Evolutionary conservation across 1,284 basidiomycete genomes (phyloP).

Genomic region (Apiotrichum sp.): DNA sequence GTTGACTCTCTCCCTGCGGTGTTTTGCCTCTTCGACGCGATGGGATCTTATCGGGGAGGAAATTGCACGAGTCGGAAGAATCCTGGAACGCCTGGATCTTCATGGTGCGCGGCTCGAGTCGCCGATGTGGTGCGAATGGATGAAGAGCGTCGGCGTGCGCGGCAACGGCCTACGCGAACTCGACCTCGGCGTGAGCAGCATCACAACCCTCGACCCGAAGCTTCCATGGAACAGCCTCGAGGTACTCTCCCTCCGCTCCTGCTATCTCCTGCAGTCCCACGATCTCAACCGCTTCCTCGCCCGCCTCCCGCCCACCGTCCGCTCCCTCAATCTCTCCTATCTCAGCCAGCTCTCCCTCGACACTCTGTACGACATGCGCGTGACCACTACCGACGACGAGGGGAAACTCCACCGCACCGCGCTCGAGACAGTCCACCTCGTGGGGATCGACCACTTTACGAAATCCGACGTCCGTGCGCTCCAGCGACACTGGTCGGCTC

Average conservation of each 20-base stretch:
- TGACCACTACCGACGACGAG: slow-evolving; percentile 2
- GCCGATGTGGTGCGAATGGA: background rate
- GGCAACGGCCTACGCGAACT: slow-evolving; percentile 20
- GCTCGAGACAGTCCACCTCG: slow-evolving; percentile 28
- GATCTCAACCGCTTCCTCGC: slow-evolving; percentile 19
- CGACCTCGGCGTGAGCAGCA: slow-evolving; percentile 29
- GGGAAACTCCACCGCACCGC: slow-evolving; percentile 8
- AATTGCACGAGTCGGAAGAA: slow-evolving; percentile 18
- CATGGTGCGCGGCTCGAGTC: slow-evolving; percentile 19
- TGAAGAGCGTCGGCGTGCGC: slow-evolving; percentile 3
- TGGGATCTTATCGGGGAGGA: slow-evolving; percentile 15
- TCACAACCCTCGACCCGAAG: slow-evolving; percentile 17
- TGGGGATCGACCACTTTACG: slow-evolving; percentile 39
- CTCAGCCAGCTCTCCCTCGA: slow-evolving; percentile 25
- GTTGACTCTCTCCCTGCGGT: slow-evolving; percentile 22
- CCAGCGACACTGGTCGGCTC: slow-evolving; percentile 31
- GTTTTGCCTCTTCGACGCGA: slow-evolving; percentile 19
- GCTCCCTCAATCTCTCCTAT: slow-evolving; percentile 24
- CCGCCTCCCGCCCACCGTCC: slow-evolving; percentile 19
- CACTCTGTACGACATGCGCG: slow-evolving; percentile 20
- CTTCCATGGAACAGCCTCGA: slow-evolving; percentile 10
- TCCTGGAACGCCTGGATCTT: slow-evolving; percentile 29
- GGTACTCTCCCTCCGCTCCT: slow-evolving; percentile 23
- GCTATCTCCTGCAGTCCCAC: slow-evolving; percentile 12
- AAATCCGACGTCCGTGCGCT: slow-evolving; percentile 28